phyloP scores from a whole-genome alignment of 2,329 filamentous ascomycete genomes.

The Trichoderma afroharzianum region DNA sequence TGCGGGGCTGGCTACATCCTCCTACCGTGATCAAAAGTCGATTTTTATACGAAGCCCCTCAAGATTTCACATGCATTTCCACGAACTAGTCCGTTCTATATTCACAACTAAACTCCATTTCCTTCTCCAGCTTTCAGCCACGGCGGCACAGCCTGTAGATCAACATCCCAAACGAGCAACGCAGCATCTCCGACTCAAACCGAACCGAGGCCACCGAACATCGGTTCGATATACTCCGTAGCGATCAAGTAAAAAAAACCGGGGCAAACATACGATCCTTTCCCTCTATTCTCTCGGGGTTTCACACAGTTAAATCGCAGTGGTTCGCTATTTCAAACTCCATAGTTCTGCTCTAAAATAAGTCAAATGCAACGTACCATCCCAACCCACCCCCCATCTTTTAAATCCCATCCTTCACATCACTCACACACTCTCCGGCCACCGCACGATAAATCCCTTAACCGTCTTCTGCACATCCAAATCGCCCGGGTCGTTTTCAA shows the following conservation, averaged over 20 bases:
- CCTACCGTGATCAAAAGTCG: neutral
- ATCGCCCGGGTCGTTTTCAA: conserved; percentile 84
- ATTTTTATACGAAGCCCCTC: neutral
- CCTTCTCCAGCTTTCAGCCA: neutral
- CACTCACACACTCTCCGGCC: conserved; percentile 46
- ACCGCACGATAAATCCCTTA: conserved; percentile 70
- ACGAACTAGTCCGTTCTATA: neutral
- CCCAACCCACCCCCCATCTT: neutral
- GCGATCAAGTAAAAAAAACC: neutral
- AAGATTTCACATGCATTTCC: neutral
- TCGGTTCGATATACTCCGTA: neutral
- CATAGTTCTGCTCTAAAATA: neutral
- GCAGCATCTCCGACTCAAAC: neutral
- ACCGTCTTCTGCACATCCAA: conserved; percentile 77
- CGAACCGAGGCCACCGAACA: neutral
- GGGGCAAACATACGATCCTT: neutral
- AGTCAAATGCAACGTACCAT: neutral
- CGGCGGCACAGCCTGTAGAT: neutral
- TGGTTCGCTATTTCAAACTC: neutral
- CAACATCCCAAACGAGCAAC: neutral
- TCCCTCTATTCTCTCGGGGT: neutral
- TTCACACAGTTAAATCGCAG: neutral
- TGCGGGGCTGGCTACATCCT: neutral
- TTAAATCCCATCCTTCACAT: neutral
- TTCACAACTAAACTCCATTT: neutral